A percentile compares a stretch with the other conserved stretches of the same genome.
phyloP scores from a whole-genome alignment of 2,329 filamentous ascomycete species.

The Trichoderma harzianum region DNA sequence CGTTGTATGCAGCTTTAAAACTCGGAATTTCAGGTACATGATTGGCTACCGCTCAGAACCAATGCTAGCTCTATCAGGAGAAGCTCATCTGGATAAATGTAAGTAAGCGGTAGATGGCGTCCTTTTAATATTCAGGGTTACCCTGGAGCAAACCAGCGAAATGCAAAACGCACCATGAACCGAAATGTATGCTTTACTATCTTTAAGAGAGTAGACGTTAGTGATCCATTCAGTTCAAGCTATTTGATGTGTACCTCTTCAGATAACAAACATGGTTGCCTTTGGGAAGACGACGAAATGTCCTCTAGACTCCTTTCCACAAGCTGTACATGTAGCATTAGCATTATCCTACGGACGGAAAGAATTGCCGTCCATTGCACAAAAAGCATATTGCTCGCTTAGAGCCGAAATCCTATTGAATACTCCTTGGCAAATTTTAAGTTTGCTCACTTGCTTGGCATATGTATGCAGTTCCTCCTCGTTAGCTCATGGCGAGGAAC shows the following conservation, averaged over 20 bases:
- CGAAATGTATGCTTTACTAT: neutral
- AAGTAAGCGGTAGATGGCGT: no score
- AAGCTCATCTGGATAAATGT: neutral
- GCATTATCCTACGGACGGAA: neutral
- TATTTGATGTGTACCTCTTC: neutral
- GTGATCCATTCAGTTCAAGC: neutral
- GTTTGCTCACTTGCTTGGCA: neutral
- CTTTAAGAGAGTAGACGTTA: no score
- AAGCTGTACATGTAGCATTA: neutral
- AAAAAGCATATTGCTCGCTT: neutral
- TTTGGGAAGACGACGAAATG: neutral
- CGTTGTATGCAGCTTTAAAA: neutral
- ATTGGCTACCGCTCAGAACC: neutral
- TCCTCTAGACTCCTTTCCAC: neutral
- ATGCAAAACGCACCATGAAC: neutral
- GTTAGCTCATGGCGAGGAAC: neutral
- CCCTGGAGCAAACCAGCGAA: neutral
- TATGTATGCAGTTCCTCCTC: neutral
- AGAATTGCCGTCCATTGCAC: neutral
- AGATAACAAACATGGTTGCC: accelerated
- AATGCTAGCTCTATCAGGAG: neutral
- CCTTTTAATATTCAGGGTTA: neutral
- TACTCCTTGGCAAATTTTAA: neutral
- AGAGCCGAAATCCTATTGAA: neutral
- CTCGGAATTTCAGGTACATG: neutral